phyloP scores from a whole-genome alignment of 2,329 filamentous ascomycete species.

The Xylariaceae sp. region DNA sequence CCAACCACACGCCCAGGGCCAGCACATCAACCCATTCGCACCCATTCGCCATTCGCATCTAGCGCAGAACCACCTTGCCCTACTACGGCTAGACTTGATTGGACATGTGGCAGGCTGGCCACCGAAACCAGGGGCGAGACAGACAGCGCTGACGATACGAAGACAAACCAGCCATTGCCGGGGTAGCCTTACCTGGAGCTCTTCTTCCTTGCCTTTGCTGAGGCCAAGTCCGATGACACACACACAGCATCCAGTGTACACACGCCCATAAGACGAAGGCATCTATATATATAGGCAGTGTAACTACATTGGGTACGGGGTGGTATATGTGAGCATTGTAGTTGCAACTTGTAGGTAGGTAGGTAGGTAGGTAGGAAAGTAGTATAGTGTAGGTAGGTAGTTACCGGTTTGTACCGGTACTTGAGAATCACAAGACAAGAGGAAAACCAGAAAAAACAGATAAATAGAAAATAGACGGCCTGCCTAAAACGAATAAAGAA shows the following conservation, averaged over 20 bases:
- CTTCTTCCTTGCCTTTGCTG: neutral
- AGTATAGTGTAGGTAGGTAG: no score
- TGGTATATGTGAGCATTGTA: no score
- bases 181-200: slow-evolving; percentile 5
- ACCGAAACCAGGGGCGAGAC: slow-evolving; percentile 22
- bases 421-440: slow-evolving; percentile 15
- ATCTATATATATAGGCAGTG: neutral
- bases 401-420: no score
- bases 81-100: slow-evolving; percentile 15
- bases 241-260: neutral
- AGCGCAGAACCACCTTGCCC: neutral
- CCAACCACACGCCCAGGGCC: slow-evolving; percentile 23
- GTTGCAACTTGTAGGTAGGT: no score
- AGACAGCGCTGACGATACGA: slow-evolving; percentile 3
- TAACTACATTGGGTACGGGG: neutral
- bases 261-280: neutral
- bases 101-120: slow-evolving; percentile 36
- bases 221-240: neutral
- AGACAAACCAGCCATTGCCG: slow-evolving; percentile 13
- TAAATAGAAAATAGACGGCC: neutral
- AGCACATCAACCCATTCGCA: slow-evolving; percentile 33
- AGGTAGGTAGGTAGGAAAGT: no score
- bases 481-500: slow-evolving; percentile 2
- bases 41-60: neutral
- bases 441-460: slow-evolving; percentile 16